phyloP scores from a whole-genome alignment of 768 basidiomycete genomes.

The Xerocomellus dryophilus region DNA sequence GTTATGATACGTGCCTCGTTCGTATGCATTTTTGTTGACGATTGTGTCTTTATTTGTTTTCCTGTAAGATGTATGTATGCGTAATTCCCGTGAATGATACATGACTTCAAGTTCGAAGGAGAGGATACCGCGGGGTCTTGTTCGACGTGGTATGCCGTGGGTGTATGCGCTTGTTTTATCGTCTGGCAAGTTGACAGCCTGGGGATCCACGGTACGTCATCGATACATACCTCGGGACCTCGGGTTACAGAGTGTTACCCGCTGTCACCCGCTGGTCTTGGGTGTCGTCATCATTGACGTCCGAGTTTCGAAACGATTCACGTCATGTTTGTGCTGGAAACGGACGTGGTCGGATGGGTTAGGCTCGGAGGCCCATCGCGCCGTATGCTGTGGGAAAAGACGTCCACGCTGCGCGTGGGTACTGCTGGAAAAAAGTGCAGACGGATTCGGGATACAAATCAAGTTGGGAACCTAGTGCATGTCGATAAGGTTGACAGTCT shows the following conservation, averaged over 20 bases:
- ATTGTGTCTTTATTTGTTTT: conserved; percentile 10
- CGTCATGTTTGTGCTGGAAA: not conserved
- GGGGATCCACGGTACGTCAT: not conserved
- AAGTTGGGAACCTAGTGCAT: too few species aligned
- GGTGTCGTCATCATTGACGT: not conserved
- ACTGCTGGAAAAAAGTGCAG: too few species aligned
- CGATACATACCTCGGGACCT: not conserved
- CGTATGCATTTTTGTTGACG: not conserved
- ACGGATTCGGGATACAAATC: too few species aligned
- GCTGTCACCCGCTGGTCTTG: not conserved
- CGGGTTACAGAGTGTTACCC: not conserved
- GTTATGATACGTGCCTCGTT: not conserved
- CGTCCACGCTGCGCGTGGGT: too few species aligned
- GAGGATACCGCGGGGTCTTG: not conserved
- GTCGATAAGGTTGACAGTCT: too few species aligned
- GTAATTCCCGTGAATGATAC: not conserved
- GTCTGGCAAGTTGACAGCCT: too few species aligned
- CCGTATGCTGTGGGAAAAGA: not conserved
- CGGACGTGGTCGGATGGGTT: too few species aligned
- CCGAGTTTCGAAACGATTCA: not conserved
- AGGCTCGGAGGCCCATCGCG: too few species aligned
- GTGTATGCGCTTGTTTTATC: too few species aligned
- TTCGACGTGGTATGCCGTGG: too few species aligned
- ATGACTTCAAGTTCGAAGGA: not conserved
- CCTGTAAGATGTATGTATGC: conserved; percentile 35